A percentile compares a stretch with the other conserved stretches of the same genome.
Evolutionary conservation across 2,329 filamentous ascomycete species (phyloP).

Genomic region (Epichloe amarillans): DNA sequence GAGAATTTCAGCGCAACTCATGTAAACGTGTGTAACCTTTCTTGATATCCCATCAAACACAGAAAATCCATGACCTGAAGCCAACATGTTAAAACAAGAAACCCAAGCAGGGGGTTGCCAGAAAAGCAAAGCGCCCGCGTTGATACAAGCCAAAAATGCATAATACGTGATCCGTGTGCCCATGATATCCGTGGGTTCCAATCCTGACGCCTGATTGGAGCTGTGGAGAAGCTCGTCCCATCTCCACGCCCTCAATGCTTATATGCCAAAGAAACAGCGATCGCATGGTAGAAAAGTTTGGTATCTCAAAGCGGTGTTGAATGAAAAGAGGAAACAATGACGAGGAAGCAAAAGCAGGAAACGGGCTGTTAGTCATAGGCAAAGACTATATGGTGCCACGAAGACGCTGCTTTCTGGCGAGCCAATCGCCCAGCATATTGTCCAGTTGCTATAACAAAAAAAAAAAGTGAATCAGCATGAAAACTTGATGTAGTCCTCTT

Average conservation of each 20-base stretch:
- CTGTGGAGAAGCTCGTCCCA: background rate
- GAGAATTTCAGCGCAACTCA: slow-evolving; percentile 1
- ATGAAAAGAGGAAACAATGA: background rate
- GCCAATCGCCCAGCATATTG: slow-evolving; percentile 70
- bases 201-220: slow-evolving; percentile 1
- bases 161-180: background rate
- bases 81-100: background rate
- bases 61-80: background rate
- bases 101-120: background rate
- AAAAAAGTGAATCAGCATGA: background rate
- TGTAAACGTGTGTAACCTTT: slow-evolving; percentile 4
- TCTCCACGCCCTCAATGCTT: background rate
- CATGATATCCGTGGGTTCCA: background rate
- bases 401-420: slow-evolving; percentile 55
- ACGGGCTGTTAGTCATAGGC: background rate
- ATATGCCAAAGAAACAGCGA: slow-evolving; percentile 4
- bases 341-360: background rate
- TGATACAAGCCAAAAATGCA: background rate
- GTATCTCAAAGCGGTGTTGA: slow-evolving; percentile 2
- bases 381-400: slow-evolving; percentile 31
- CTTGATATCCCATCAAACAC: background rate
- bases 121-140: background rate
- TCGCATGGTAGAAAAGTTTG: slow-evolving; percentile 1
- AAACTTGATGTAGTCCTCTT: background rate
- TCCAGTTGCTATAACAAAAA: slow-evolving; percentile 54